Conservation (phyloP, 805 yeast species). For the Suhomyces kilbournensis region DNA sequence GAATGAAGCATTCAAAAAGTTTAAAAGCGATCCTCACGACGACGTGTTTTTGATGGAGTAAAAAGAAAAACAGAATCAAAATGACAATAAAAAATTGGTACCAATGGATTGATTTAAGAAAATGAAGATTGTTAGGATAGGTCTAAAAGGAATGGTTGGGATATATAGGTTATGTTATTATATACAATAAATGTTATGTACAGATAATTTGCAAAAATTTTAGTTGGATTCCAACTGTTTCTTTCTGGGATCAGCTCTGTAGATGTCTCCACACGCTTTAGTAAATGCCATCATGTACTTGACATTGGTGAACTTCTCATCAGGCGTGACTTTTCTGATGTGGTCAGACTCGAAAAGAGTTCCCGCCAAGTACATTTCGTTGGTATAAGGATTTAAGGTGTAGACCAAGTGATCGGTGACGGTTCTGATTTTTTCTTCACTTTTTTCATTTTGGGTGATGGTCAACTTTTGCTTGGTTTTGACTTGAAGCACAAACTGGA, state of each 20-base stretch:
- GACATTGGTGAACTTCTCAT: conserved; percentile 18
- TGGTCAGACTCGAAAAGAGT: conserved; percentile 38
- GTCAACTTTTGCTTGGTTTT: conserved; percentile 36
- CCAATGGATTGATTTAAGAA: neutral
- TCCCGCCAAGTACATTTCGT: conserved; percentile 40
- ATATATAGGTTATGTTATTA: neutral
- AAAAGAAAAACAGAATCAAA: neutral
- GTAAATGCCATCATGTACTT: conserved; percentile 26
- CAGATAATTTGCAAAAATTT: no score
- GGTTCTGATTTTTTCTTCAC: conserved; percentile 23
- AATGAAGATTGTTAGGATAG: no score
- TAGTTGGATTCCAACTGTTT: neutral
- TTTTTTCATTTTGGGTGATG: conserved; percentile 17
- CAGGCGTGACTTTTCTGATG: conserved; percentile 37
- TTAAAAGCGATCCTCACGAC: conserved; percentile 15
- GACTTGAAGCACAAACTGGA: conserved; percentile 39
- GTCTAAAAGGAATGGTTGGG: neutral
- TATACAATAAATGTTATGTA: neutral
- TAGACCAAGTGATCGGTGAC: conserved; percentile 38
- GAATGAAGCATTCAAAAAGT: conserved; percentile 10
- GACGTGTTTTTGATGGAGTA: conserved; percentile 42
- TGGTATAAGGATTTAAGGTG: conserved; percentile 37
- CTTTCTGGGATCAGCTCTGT: conserved; percentile 32
- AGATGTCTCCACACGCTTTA: conserved; percentile 37
- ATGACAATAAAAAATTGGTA: neutral